Conservation (phyloP, 2,329 filamentous ascomycete genomes). For the Fusarium chuoi region DNA sequence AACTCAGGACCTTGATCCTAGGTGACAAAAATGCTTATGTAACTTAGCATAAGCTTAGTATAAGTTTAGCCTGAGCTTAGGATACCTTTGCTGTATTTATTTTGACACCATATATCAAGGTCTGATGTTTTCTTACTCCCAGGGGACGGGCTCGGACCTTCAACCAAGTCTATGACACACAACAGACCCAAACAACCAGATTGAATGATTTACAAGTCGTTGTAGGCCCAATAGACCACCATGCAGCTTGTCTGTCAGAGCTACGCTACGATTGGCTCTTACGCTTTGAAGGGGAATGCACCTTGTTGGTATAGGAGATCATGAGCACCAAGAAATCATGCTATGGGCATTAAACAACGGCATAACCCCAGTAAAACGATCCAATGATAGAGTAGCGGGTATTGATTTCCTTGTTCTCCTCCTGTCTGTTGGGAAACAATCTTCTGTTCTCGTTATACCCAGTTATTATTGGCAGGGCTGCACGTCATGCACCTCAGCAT, state of each 20-base stretch:
- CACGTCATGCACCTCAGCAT: neutral
- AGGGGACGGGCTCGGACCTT: neutral
- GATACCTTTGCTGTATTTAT: no score
- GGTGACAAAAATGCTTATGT: no score
- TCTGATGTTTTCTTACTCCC: no score
- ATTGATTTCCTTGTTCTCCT: neutral
- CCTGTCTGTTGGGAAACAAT: neutral
- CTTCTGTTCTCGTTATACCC: neutral
- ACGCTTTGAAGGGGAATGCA: neutral
- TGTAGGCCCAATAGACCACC: neutral
- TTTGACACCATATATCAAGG: no score
- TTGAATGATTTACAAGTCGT: neutral
- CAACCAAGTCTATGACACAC: neutral
- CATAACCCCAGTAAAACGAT: neutral
- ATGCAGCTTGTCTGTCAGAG: neutral
- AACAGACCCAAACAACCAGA: neutral
- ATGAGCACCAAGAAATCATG: neutral
- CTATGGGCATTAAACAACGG: neutral
- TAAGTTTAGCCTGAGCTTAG: no score
- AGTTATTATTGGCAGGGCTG: neutral
- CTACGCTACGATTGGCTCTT: neutral
- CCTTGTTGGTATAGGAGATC: neutral
- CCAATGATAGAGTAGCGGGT: neutral
- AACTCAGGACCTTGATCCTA: no score
- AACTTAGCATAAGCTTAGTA: no score